These are phyloP conservation scores for Kluyveromyces siamensis DNA, from an alignment of 805 yeast genomes.

Conservation along the genomic window DNA sequence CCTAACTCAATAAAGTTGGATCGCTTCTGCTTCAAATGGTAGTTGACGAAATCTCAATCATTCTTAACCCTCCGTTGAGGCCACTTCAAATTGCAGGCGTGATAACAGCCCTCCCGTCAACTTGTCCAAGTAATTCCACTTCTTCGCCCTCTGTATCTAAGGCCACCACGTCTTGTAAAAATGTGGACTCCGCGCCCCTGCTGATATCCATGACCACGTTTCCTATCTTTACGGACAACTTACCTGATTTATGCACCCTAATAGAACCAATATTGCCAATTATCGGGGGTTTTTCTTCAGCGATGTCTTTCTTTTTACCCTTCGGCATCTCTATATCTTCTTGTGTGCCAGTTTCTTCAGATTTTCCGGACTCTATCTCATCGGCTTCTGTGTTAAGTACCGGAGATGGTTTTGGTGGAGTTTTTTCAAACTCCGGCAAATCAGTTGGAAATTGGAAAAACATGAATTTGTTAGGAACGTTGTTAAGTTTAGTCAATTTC, in stretches of 20 bases:
- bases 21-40: too few relatives aligned
- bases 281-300: slow-evolving; percentile 7
- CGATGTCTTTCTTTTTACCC: slow-evolving; percentile 6
- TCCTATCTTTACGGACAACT: slow-evolving; percentile 65
- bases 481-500: slow-evolving; percentile 21
- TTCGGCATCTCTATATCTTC: slow-evolving; percentile 8
- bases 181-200: slow-evolving; percentile 58
- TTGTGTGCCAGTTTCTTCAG: slow-evolving; percentile 7
- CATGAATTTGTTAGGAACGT: slow-evolving; percentile 28
- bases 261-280: slow-evolving; percentile 65
- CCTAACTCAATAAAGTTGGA: neutral
- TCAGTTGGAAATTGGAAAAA: slow-evolving; percentile 33
- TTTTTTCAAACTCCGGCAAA: slow-evolving; percentile 27
- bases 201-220: slow-evolving; percentile 58
- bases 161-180: slow-evolving; percentile 65
- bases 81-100: slow-evolving; percentile 37
- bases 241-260: slow-evolving; percentile 78
- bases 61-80: neutral
- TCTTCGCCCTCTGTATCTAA: slow-evolving; percentile 38
- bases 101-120: slow-evolving; percentile 48
- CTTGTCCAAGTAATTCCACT: slow-evolving; percentile 44
- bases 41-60: too few relatives aligned
- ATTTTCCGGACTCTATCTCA: slow-evolving; percentile 8
- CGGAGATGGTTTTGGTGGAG: slow-evolving; percentile 2
- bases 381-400: slow-evolving; percentile 9